Evolutionary conservation across 1,284 basidiomycete genomes (phyloP).

Genomic region (Sporisorium scitamineum): DNA sequence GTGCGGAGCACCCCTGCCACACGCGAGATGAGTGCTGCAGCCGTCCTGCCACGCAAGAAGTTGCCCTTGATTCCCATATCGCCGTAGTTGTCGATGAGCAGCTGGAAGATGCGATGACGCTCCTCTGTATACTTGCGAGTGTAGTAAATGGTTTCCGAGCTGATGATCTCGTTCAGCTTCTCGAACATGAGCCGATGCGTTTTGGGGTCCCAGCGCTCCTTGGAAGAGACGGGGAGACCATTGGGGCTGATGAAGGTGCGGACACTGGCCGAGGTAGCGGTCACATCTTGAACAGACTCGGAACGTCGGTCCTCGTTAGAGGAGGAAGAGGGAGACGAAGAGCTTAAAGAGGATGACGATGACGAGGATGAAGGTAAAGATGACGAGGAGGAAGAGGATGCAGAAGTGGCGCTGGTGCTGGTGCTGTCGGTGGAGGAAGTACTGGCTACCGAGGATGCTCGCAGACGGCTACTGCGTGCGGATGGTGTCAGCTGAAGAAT

Average conservation of each 20-base stretch:
- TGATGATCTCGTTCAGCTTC: conserved; percentile 51
- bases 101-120: conserved; percentile 40
- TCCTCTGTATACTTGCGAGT: conserved; percentile 43
- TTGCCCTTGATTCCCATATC: conserved; percentile 42
- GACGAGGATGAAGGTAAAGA: conserved; percentile 15
- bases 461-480: conserved; percentile 3
- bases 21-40: conserved; percentile 36
- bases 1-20: conserved; percentile 33
- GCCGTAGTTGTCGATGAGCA: conserved; percentile 41
- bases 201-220: conserved; percentile 43
- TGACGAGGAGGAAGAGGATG: conserved; percentile 11
- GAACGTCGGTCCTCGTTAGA: conserved; percentile 17
- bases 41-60: conserved; percentile 36
- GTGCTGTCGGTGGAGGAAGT: conserved; percentile 13
- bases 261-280: conserved; percentile 23
- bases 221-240: conserved; percentile 34
- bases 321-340: conserved; percentile 14
- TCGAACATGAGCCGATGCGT: conserved; percentile 47
- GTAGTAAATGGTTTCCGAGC: conserved; percentile 32
- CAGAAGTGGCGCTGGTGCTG: conserved; percentile 6
- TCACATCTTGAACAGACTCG: conserved; percentile 42
- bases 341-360: conserved; percentile 2
- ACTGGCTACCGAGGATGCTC: conserved; percentile 15
- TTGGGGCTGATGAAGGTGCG: conserved; percentile 35
- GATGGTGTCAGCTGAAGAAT: neutral